Percentiles rank a stretch among this genome's conserved stretches.
phyloP scores from a whole-genome alignment of 169 alveolate genomes.

The Toxoplasma gondii region DNA sequence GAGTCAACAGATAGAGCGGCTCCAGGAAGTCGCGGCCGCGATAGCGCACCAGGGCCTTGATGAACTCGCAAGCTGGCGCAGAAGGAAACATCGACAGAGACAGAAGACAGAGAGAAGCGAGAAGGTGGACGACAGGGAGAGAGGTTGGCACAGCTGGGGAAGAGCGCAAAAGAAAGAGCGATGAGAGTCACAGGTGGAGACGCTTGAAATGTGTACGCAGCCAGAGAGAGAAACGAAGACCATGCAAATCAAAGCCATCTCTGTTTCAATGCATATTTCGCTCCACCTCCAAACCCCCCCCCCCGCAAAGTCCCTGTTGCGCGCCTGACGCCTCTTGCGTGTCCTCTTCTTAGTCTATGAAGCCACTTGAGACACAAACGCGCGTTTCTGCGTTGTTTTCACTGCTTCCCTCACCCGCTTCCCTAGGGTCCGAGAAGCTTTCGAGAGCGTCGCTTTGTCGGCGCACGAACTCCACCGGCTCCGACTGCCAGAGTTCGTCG shows the following conservation, averaged over 20 bases:
- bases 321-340: no score
- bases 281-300: no score
- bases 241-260: no score
- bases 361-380: no score
- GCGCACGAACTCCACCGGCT: slow-evolving; percentile 49
- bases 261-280: no score
- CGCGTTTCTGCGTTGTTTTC: no score
- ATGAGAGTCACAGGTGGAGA: background rate
- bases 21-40: slow-evolving; percentile 59
- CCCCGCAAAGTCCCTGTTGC: no score
- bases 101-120: background rate
- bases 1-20: slow-evolving; percentile 45
- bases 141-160: background rate
- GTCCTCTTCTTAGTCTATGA: no score
- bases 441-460: slow-evolving; percentile 49
- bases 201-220: no score
- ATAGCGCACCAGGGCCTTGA: slow-evolving; percentile 48
- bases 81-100: background rate
- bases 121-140: background rate
- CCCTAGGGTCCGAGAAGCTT: slow-evolving; percentile 51
- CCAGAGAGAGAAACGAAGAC: no score
- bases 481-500: slow-evolving; percentile 54
- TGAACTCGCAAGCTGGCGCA: slow-evolving; percentile 52
- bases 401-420: slow-evolving; percentile 32
- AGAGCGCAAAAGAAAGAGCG: background rate